These are phyloP conservation scores for Plenodomus tracheiphilus DNA, from an alignment of 2,329 filamentous ascomycete genomes.

Conservation along the genomic window DNA sequence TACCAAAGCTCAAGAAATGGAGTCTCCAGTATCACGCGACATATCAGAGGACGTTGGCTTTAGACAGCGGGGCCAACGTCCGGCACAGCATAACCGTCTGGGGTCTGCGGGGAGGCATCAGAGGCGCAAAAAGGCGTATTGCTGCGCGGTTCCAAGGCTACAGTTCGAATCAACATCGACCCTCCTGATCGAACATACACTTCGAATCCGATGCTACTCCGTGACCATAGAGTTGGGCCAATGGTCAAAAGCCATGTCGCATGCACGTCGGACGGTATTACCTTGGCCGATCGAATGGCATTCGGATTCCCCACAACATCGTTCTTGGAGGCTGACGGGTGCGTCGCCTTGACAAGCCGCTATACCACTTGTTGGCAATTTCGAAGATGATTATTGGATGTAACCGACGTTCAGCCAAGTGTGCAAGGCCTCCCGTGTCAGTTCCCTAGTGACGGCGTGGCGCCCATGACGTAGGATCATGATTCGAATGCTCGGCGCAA, in stretches of 20 bases:
- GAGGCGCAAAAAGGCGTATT: not conserved
- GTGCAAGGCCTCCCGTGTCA: constrained; percentile 6
- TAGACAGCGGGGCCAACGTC: not conserved
- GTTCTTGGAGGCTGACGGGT: not conserved
- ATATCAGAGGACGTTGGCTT: not conserved
- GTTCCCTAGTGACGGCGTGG: constrained; percentile 21
- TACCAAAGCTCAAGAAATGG: not conserved
- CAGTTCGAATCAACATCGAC: not conserved
- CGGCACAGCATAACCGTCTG: not conserved
- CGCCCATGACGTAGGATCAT: constrained; percentile 24
- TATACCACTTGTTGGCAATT: not conserved
- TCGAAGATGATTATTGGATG: constrained; percentile 11
- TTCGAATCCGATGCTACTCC: not conserved
- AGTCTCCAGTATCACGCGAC: not conserved
- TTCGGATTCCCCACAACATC: not conserved
- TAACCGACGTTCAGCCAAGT: constrained; percentile 18
- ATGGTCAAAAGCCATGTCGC: not conserved
- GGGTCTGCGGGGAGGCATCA: not conserved
- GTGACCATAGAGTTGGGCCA: not conserved
- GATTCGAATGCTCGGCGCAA: constrained; percentile 22
- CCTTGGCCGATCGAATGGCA: not conserved
- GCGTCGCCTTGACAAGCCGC: not conserved
- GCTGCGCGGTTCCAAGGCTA: not conserved
- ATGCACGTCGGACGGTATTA: not conserved
- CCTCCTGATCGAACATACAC: not conserved